These are phyloP conservation scores for Neurospora sp. DNA, from an alignment of 495 filamentous ascomycete species.

Conservation along the genomic window DNA sequence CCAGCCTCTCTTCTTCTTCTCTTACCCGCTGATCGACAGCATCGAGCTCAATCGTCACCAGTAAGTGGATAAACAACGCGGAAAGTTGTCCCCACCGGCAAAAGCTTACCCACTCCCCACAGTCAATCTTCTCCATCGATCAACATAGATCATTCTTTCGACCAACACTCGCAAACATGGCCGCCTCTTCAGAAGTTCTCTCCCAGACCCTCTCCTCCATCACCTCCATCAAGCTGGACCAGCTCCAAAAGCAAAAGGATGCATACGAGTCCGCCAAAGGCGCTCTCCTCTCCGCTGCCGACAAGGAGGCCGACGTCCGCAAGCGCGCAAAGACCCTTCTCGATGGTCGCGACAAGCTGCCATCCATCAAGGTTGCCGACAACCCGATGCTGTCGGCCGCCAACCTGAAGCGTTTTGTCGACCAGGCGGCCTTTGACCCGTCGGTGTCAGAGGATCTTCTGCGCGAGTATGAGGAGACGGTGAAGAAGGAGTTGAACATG, in stretches of 20 bases:
- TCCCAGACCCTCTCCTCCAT: constrained; percentile 56
- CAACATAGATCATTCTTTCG: neutral
- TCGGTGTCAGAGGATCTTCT: constrained; percentile 24
- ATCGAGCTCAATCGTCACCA: neutral
- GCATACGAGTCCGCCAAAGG: constrained; percentile 38
- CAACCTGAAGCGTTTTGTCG: constrained; percentile 20
- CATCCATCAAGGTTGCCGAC: constrained; percentile 1
- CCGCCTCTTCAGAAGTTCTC: constrained; percentile 24
- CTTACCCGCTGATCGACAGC: neutral
- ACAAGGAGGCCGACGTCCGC: constrained; percentile 13
- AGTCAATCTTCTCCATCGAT: neutral
- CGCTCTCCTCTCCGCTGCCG: constrained; percentile 18
- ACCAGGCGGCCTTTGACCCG: constrained; percentile 27
- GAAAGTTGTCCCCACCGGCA: neutral
- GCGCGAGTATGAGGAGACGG: constrained; percentile 25
- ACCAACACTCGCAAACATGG: constrained; percentile 11
- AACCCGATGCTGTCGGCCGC: constrained; percentile 8
- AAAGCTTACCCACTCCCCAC: neutral
- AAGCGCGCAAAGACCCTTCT: constrained; percentile 18
- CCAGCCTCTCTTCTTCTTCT: neutral
- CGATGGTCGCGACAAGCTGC: constrained; percentile 23
- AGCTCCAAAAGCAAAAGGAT: constrained; percentile 47
- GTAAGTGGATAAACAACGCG: neutral
- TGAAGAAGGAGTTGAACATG: constrained; percentile 27
- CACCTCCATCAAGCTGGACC: constrained; percentile 54